phyloP scores from a whole-genome alignment of 768 basidiomycete species.

The Panus rudis region DNA sequence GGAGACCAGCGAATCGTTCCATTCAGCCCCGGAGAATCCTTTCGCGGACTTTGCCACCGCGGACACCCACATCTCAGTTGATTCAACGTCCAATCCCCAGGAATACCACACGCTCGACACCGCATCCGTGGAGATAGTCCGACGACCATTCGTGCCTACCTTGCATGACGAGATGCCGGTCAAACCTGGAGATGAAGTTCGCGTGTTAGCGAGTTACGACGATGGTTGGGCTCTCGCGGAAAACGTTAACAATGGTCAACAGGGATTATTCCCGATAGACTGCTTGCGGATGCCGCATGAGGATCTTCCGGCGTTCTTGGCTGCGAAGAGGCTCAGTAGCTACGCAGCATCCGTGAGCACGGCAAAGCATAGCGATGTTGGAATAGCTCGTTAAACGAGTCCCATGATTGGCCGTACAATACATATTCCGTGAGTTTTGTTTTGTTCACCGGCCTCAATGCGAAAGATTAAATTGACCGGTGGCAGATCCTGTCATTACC shows the following conservation, averaged over 20 bases:
- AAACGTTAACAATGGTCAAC: slow-evolving; percentile 28
- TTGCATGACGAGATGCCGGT: slow-evolving; percentile 57
- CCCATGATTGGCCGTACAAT: too few species aligned
- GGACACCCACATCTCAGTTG: slow-evolving; percentile 2
- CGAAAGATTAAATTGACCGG: too few species aligned
- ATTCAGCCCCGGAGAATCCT: slow-evolving; percentile 16
- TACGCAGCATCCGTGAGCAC: too few species aligned
- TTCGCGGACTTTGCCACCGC: slow-evolving; percentile 18
- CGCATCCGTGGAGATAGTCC: slow-evolving; percentile 39
- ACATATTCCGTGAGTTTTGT: too few species aligned
- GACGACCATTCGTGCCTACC: slow-evolving; percentile 49
- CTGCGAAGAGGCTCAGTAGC: slow-evolving; percentile 41
- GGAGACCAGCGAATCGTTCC: slow-evolving; percentile 4
- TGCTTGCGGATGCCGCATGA: slow-evolving; percentile 48
- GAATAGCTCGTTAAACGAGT: too few species aligned
- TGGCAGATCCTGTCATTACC: too few species aligned
- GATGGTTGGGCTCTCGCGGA: slow-evolving; percentile 70
- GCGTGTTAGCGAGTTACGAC: slow-evolving; percentile 48
- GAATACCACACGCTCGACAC: slow-evolving; percentile 2
- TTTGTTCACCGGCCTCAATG: too few species aligned
- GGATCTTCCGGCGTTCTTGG: slow-evolving; percentile 41
- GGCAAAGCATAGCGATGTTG: too few species aligned
- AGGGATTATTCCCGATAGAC: slow-evolving; percentile 63
- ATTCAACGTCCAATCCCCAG: neutral
- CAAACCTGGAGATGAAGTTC: slow-evolving; percentile 42